Evolutionary conservation across 805 yeast genomes (phyloP).

Genomic region (Kodamaea laetipori): DNA sequence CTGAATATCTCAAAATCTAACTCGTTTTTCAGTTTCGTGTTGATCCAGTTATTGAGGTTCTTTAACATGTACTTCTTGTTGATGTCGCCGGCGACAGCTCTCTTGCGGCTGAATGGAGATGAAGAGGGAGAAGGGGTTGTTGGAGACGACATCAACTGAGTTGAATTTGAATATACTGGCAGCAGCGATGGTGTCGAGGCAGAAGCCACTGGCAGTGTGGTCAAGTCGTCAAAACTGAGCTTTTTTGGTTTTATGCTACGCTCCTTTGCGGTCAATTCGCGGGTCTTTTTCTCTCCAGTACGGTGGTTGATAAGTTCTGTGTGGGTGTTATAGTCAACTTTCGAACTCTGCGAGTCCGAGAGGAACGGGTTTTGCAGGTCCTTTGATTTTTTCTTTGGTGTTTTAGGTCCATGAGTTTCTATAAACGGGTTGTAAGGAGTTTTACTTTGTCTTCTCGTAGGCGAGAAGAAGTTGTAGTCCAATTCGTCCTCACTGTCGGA

Average conservation of each 20-base stretch:
- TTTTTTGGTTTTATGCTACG: constrained; percentile 41
- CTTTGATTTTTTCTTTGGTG: constrained; percentile 4
- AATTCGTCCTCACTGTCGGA: constrained; percentile 13
- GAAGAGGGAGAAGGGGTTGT: constrained; percentile 11
- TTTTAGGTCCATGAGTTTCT: neutral
- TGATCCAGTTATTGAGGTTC: constrained; percentile 15
- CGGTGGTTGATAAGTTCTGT: constrained; percentile 44
- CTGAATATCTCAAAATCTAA: constrained; percentile 17
- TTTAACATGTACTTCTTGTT: constrained; percentile 15
- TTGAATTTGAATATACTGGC: constrained; percentile 4
- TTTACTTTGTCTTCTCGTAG: constrained; percentile 1
- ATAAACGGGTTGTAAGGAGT: constrained; percentile 6
- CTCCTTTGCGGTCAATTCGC: constrained; percentile 31
- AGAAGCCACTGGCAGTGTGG: constrained; percentile 1
- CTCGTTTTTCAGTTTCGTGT: constrained; percentile 14
- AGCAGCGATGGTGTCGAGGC: constrained; percentile 7
- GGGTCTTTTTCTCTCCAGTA: constrained; percentile 40
- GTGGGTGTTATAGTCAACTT: constrained; percentile 35
- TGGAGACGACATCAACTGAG: constrained; percentile 8
- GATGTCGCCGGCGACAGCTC: constrained; percentile 12
- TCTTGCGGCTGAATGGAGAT: constrained; percentile 10
- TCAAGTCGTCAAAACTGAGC: constrained; percentile 28
- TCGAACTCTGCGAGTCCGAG: neutral
- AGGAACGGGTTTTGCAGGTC: constrained; percentile 12
- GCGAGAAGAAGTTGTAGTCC: constrained; percentile 7